Evolutionary conservation across 2,329 filamentous ascomycete species (phyloP).

Genomic region (Zasmidium cellare): DNA sequence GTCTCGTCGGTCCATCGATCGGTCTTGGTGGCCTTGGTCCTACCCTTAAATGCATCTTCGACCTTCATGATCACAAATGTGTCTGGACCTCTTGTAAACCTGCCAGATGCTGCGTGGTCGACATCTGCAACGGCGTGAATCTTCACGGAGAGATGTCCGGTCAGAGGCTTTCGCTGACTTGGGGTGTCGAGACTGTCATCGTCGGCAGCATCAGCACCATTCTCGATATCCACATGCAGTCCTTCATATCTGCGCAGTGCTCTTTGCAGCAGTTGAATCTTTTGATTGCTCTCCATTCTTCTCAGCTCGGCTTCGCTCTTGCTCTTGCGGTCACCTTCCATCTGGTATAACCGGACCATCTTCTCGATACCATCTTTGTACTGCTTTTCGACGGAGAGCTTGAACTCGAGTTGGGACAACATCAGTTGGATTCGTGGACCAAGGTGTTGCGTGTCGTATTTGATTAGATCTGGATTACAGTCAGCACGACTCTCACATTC

Average conservation of each 20-base stretch:
- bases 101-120: constrained; percentile 78
- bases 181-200: constrained; percentile 97
- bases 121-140: constrained; percentile 91
- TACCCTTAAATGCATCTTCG: constrained; percentile 86
- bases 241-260: constrained; percentile 96
- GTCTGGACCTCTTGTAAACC: constrained; percentile 87
- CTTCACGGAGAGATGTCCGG: constrained; percentile 81
- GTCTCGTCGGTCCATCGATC: constrained; percentile 91
- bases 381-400: constrained; percentile 97
- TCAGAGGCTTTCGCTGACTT: constrained; percentile 93
- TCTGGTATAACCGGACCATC: constrained; percentile 96
- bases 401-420: constrained; percentile 98
- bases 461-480: constrained; percentile 75
- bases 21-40: constrained; percentile 79
- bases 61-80: constrained; percentile 97
- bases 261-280: constrained; percentile 93
- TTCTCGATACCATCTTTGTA: constrained; percentile 99
- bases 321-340: constrained; percentile 96
- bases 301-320: constrained; percentile 87
- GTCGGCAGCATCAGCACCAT: constrained; percentile 52
- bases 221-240: constrained; percentile 80
- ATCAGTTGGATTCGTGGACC: constrained; percentile 98
- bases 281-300: constrained; percentile 93
- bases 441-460: constrained; percentile 94
- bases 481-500: constrained; percentile 16